Evolutionary conservation across 768 basidiomycete species (phyloP), one percentile per base, ranked within the genome.

Genomic region (Mycena belliarum): DNA sequence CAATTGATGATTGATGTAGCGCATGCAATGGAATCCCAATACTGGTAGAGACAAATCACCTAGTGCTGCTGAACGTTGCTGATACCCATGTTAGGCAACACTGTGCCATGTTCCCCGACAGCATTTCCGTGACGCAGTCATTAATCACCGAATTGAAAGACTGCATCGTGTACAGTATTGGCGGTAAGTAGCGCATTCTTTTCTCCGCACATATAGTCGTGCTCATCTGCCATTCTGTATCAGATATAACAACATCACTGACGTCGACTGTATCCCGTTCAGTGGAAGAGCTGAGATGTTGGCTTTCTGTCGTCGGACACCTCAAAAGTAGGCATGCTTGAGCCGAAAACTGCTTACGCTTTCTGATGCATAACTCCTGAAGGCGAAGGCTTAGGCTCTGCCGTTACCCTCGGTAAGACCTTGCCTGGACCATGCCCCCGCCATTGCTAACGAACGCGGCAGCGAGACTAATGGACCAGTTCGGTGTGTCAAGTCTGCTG

Each of bases 241-340:
- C 35, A 60, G 59, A 60, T 24, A 7, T 55, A 29, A 33, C 59
- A 14, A 55, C 53, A 2, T 55, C 59, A 7, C 38, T 29, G 8
- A 55, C 40, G 26, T 60, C 53, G 5, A 60, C 59, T 21, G 49
- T 55, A 11, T 32, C 43, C 14, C 16, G 15, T 11, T 23, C 54
- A 29, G 11, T 45, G 14, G 57, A 50, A 15, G 25, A 72, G 64
- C 60, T 38, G 64, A 68, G 15, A 42, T 66, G 0, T 66, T 71
- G 69, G 56, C 60, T 52, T n/a, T 61, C 45, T 65, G 61, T 50
- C 37, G 72, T 69, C 50, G 46, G 60, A 52, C 5, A 44, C 12
- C 21, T 55, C 8, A n/a, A 46, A 33, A 20, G 54, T 48, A 33
- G 12, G 29, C 18, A 44, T 38, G 24, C 8, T 6, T 41, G 16